Evolutionary conservation across 768 basidiomycete genomes (phyloP), one percentile per base, ranked within the genome.

Genomic region (Boletus rex-veris): DNA sequence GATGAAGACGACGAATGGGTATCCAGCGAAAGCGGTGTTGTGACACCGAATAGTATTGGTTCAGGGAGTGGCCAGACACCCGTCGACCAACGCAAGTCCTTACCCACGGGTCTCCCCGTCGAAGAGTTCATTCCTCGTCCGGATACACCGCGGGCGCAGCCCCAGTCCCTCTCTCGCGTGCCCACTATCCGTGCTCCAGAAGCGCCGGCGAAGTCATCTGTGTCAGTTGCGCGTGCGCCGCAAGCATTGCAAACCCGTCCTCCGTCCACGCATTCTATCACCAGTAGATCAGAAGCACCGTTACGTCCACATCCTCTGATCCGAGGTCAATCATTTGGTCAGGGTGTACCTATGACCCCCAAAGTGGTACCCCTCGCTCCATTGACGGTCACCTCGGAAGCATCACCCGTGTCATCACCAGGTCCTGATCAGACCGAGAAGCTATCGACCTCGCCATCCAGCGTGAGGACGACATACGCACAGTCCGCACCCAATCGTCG

Each of bases 241-340:
- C 58, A 54, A 42, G 33, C 57, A 31, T 48, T 44, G 37, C 28
- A 28, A 2, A 79, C 82, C 7, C 81, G 87, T 16, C 84, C 86
- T 8, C 77, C 84, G 10, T 88, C 87, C 5, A 80, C 71, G 31
- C 81, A 86, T 62, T 87, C 86, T 15, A 66, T 78, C n/a, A 65
- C 71, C 37, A 72, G 71, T 43, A 63, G 61, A 54, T 65, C 71
- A 3, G 73, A 78, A 24, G 57, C 53, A 1, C 72, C 63, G 7
- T 58, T 86, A 46, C 84, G 85, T 15, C 87, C 86, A 1, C 89
- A 90, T 64, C 89, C 88, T 7, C 77, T 90, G 48, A 89, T 90
- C 58, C 84, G 88, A 51, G 87, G 86, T 9, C 78, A 84, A 57
- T 88, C 88, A 0, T 82, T 79, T 54, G 82, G 85, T 7, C 76